Evolutionary conservation across 768 basidiomycete genomes (phyloP).

Genomic region (Mycena epipterygia): DNA sequence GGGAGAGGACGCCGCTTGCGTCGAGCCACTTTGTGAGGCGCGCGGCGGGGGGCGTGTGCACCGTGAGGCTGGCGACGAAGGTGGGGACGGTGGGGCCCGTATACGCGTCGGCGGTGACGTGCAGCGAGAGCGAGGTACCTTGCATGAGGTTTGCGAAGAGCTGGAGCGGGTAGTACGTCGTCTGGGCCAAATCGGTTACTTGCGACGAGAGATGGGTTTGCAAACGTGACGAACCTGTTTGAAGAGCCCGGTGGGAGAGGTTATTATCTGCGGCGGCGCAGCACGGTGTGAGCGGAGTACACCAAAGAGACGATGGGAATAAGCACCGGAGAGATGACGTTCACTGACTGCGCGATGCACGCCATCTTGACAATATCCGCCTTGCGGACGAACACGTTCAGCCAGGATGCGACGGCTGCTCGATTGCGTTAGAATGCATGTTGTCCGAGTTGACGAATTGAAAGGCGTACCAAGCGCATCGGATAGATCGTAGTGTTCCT

Average conservation of each 20-base stretch:
- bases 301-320: background rate
- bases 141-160: slow-evolving; percentile 72
- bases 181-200: slow-evolving; percentile 38
- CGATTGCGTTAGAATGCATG: no score
- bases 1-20: slow-evolving; percentile 60
- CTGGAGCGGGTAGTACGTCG: slow-evolving; percentile 65
- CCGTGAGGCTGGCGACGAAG: slow-evolving; percentile 60
- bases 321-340: slow-evolving; percentile 62
- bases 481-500: slow-evolving; percentile 67
- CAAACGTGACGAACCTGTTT: slow-evolving; percentile 42
- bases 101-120: slow-evolving; percentile 52
- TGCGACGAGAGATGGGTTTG: no score
- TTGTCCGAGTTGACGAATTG: no score
- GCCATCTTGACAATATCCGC: slow-evolving; percentile 72
- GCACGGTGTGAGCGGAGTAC: background rate
- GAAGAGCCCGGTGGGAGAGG: slow-evolving; percentile 56
- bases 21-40: slow-evolving; percentile 62
- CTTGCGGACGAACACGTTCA: slow-evolving; percentile 72
- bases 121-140: slow-evolving; percentile 56
- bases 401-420: slow-evolving; percentile 71
- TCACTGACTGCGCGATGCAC: slow-evolving; percentile 71
- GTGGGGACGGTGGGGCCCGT: slow-evolving; percentile 64
- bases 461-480: slow-evolving; percentile 58
- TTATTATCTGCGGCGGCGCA: slow-evolving; percentile 55
- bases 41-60: slow-evolving; percentile 47